phyloP scores from a whole-genome alignment of 2,329 filamentous ascomycete species.

The Colletotrichum lini region DNA sequence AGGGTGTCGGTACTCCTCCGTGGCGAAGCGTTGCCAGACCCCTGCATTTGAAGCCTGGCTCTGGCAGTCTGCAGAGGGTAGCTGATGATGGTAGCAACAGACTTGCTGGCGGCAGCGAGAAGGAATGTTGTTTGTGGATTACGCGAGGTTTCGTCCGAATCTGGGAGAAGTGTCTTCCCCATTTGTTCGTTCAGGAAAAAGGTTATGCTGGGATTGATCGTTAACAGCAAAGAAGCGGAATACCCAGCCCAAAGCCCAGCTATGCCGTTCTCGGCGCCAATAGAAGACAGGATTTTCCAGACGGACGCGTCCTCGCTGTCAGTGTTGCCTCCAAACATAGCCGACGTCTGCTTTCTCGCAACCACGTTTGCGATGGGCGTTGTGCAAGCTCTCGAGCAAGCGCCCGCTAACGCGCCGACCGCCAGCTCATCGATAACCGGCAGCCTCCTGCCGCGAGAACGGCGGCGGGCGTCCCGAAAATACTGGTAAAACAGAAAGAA shows the following conservation, averaged over 20 bases:
- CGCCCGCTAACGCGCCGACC: slow-evolving; percentile 81
- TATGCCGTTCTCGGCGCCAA: slow-evolving; percentile 78
- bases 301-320: slow-evolving; percentile 55
- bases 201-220: slow-evolving; percentile 88
- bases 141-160: slow-evolving; percentile 56
- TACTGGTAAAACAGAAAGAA: slow-evolving; percentile 87
- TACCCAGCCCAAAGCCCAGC: slow-evolving; percentile 91
- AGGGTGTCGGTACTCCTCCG: slow-evolving; percentile 45
- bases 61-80: slow-evolving; percentile 93
- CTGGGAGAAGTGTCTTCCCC: slow-evolving; percentile 69
- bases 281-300: slow-evolving; percentile 73
- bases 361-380: slow-evolving; percentile 88
- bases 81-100: slow-evolving; percentile 80
- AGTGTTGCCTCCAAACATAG: slow-evolving; percentile 44
- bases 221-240: slow-evolving; percentile 83
- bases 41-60: slow-evolving; percentile 78
- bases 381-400: slow-evolving; percentile 81
- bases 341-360: slow-evolving; percentile 82
- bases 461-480: slow-evolving; percentile 51
- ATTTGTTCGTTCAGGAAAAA: slow-evolving; percentile 86
- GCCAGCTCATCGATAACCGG: slow-evolving; percentile 80
- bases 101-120: slow-evolving; percentile 83
- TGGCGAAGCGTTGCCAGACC: slow-evolving; percentile 25
- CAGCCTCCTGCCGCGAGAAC: slow-evolving; percentile 58
- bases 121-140: slow-evolving; percentile 53